phyloP scores from a whole-genome alignment of 441 rosid genomes.

The Gossypium schwendimanii region DNA sequence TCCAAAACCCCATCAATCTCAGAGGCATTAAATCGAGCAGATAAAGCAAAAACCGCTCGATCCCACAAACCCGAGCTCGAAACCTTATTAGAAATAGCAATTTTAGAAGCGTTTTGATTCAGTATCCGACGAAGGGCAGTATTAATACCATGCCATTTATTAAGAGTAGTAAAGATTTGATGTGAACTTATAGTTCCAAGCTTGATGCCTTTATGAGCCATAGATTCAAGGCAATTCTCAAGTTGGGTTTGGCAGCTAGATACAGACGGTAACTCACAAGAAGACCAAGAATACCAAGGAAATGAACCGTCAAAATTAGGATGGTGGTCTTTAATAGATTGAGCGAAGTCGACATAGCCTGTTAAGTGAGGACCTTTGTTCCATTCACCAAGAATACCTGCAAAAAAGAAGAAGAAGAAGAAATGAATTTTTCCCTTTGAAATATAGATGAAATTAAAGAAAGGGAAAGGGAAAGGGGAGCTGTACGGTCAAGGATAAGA shows the following conservation, averaged over 20 bases:
- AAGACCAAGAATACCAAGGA: conserved; percentile 90
- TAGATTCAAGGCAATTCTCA: conserved; percentile 80
- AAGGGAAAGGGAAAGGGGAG: background rate
- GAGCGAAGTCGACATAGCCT: conserved; percentile 83
- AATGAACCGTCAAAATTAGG: conserved; percentile 57
- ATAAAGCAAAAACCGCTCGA: conserved; percentile 55
- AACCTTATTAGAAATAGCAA: conserved; percentile 36
- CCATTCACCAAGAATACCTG: conserved; percentile 83
- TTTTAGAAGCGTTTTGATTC: conserved; percentile 22
- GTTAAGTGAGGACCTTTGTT: conserved; percentile 76
- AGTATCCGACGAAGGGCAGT: conserved; percentile 54
- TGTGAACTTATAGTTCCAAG: conserved; percentile 68
- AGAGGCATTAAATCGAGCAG: conserved; percentile 59
- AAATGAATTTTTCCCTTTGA: background rate
- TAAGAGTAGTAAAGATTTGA: conserved; percentile 68
- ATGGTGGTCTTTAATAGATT: conserved; percentile 66
- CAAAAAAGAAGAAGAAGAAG: background rate
- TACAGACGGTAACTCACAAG: conserved; percentile 53
- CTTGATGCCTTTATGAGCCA: conserved; percentile 62
- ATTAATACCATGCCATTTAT: conserved; percentile 74
- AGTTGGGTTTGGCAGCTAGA: conserved; percentile 63
- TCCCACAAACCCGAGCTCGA: conserved; percentile 71
- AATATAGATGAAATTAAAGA: background rate
- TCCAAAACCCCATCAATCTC: conserved; percentile 65
- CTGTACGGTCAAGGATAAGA: conserved; percentile 9